Evolutionary conservation across 768 basidiomycete species (phyloP).

Genomic region (Suillus decipiens): DNA sequence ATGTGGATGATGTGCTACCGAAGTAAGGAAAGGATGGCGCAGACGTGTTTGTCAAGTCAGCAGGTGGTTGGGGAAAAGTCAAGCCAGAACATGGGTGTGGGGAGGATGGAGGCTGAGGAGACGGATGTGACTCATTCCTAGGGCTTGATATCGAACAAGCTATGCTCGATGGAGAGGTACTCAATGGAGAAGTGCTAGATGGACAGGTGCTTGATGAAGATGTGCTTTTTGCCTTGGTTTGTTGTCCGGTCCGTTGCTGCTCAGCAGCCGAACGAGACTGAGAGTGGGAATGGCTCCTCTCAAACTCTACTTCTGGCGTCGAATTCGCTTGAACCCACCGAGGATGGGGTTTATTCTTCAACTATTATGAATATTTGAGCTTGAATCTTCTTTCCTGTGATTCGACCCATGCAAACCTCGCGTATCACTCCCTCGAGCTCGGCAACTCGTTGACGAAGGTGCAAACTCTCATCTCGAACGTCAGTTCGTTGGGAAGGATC

Average conservation of each 20-base stretch:
- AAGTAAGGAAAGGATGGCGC: conserved; percentile 21
- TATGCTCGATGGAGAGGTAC: conserved; percentile 6
- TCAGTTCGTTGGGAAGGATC: conserved; percentile 60
- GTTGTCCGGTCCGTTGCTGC: conserved; percentile 12
- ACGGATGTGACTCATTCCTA: conserved; percentile 9
- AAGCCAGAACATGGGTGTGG: conserved; percentile 33
- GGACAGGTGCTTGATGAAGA: too few relatives aligned
- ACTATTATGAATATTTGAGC: conserved; percentile 33
- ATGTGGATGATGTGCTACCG: conserved; percentile 23
- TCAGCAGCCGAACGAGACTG: conserved; percentile 22
- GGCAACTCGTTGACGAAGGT: conserved; percentile 72
- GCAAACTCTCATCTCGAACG: conserved; percentile 60
- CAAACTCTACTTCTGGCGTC: conserved; percentile 26
- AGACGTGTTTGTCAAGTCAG: conserved; percentile 9
- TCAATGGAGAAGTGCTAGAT: too few relatives aligned
- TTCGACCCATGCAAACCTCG: conserved; percentile 46
- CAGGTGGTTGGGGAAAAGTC: conserved; percentile 32
- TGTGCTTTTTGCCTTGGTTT: conserved; percentile 1
- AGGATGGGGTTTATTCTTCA: conserved; percentile 75
- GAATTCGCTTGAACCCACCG: conserved; percentile 48
- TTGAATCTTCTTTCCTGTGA: neutral
- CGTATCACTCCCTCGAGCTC: conserved; percentile 84
- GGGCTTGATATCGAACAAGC: conserved; percentile 7
- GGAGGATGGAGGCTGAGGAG: conserved; percentile 25
- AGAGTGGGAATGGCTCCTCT: conserved; percentile 25